Evolutionary conservation across 805 yeast species (phyloP), one percentile per base, ranked within the genome.

Genomic region (Danielia oregonensis): DNA sequence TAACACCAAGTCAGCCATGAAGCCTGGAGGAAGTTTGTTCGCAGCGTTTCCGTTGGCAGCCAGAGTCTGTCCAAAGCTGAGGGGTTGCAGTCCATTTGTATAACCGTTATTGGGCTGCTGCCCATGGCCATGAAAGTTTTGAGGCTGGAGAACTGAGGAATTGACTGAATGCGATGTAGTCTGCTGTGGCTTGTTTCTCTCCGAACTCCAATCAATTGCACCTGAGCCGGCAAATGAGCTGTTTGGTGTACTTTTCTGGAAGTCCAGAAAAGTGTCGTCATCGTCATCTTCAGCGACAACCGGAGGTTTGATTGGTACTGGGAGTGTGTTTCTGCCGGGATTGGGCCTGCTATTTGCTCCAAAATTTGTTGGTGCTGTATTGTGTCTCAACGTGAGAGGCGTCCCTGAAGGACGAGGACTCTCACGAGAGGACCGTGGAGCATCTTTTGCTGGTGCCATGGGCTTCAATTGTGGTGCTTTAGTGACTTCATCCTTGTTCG

Each of bases 1-100:
- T 29, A 60, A 44, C 7, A 57, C 52, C 43, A 52, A 28, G 23
- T 44, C 39, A 5, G 60, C 43, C 29, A 52, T 43, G 35, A 57
- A 61, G 2, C 68, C 68, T 0, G 68, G 68, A 1, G 68, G 68
- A 24, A 45, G 52, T 17, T 30, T 30, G 13, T 23, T 13, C 13
- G 15, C 16, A 2, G 30, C 16, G 15, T n/a, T 19, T 19, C 9
- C 22, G 9, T 6, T 7, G 9, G 9, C 22, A 9, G 6, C 9
- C 9, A 9, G 9, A 7, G 22, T 19, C 9, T 19, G 9, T n/a
- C n/a, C n/a, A n/a, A n/a, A n/a, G n/a, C n/a, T n/a, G n/a, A n/a
- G n/a, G n/a, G n/a, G n/a, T n/a, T n/a, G n/a, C n/a, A n/a, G 26
- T n/a, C 17, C 17, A 21, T 21, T 7, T 21, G 7, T 7, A 6